A percentile compares a stretch with the other conserved stretches of the same genome.
Evolutionary conservation across 2,329 filamentous ascomycete genomes (phyloP).

Genomic region (Clonostachys sp.): DNA sequence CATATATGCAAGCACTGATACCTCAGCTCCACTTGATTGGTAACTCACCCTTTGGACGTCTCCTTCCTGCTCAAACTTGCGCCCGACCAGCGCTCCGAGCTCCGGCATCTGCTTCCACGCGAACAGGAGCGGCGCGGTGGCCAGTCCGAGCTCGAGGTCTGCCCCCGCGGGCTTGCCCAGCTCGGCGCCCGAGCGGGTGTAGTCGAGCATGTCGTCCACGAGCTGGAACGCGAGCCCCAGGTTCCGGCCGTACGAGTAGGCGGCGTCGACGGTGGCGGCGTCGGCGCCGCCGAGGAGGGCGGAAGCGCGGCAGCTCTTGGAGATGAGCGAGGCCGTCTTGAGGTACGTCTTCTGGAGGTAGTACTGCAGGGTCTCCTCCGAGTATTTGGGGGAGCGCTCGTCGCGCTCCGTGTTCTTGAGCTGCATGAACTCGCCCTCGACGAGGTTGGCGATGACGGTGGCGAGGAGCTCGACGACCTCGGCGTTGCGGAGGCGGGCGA

Average conservation of each 20-base stretch:
- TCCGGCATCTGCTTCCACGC: slow-evolving; percentile 89
- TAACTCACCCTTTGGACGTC: slow-evolving; percentile 75
- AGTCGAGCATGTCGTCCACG: slow-evolving; percentile 97
- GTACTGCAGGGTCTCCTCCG: slow-evolving; percentile 83
- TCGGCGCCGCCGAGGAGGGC: slow-evolving; percentile 79
- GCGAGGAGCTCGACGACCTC: slow-evolving; percentile 93
- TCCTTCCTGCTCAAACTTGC: slow-evolving; percentile 80
- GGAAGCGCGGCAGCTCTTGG: slow-evolving; percentile 88
- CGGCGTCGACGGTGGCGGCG: slow-evolving; percentile 77
- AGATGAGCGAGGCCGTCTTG: slow-evolving; percentile 93
- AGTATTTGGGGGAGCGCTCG: slow-evolving; percentile 79
- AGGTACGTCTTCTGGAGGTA: slow-evolving; percentile 98
- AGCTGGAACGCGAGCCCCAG: slow-evolving; percentile 93
- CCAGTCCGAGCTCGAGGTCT: slow-evolving; percentile 87
- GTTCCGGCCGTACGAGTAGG: slow-evolving; percentile 90
- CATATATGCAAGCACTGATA: slow-evolving; percentile 6
- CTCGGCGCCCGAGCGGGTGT: slow-evolving; percentile 79
- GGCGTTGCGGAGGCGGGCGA: slow-evolving; percentile 84
- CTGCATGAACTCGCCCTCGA: slow-evolving; percentile 99
- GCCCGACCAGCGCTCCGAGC: slow-evolving; percentile 81
- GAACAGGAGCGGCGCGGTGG: slow-evolving; percentile 90
- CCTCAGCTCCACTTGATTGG: not conserved
- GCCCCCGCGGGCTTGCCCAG: slow-evolving; percentile 93
- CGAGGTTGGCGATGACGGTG: slow-evolving; percentile 94
- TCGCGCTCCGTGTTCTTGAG: slow-evolving; percentile 92